A percentile compares a stretch with the other conserved stretches of the same genome.
phyloP scores from a whole-genome alignment of 306 rosid species.

The Clitoria ternatea region DNA sequence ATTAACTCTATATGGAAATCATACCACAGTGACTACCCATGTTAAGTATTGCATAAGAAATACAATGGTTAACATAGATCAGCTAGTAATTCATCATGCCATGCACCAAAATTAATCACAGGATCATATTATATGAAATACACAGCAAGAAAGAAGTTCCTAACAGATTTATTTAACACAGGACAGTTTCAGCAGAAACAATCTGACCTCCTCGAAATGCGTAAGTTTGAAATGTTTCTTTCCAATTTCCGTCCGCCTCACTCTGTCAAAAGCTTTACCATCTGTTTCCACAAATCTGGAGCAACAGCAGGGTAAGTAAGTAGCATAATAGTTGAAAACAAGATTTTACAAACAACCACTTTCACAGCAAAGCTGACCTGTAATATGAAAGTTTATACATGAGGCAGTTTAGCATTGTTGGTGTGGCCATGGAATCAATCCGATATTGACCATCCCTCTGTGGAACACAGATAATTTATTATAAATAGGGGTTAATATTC shows the following conservation, averaged over 20 bases:
- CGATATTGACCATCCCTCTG: conserved; percentile 98
- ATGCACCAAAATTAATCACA: neutral
- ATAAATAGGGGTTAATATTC: conserved; percentile 6
- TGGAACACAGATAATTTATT: neutral
- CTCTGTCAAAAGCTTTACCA: conserved; percentile 90
- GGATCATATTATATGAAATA: conserved; percentile 6
- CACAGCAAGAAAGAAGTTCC: neutral
- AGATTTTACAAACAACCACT: neutral
- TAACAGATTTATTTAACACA: neutral
- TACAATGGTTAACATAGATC: neutral
- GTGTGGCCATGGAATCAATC: conserved; percentile 91
- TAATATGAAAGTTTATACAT: conserved; percentile 98
- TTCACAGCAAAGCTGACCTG: conserved; percentile 57
- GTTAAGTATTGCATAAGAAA: neutral
- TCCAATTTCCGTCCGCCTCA: conserved; percentile 92
- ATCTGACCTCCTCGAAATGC: conserved; percentile 96
- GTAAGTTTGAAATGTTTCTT: conserved; percentile 89
- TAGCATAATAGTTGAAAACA: conserved; percentile 4
- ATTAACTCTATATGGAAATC: neutral
- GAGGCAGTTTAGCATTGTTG: conserved; percentile 91
- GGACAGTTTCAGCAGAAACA: neutral
- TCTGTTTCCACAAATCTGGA: conserved; percentile 96
- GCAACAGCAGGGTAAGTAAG: conserved; percentile 25
- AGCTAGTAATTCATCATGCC: neutral
- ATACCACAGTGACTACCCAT: neutral